Evolutionary conservation across 805 yeast species (phyloP).

Genomic region (Pichia cabralensis): DNA sequence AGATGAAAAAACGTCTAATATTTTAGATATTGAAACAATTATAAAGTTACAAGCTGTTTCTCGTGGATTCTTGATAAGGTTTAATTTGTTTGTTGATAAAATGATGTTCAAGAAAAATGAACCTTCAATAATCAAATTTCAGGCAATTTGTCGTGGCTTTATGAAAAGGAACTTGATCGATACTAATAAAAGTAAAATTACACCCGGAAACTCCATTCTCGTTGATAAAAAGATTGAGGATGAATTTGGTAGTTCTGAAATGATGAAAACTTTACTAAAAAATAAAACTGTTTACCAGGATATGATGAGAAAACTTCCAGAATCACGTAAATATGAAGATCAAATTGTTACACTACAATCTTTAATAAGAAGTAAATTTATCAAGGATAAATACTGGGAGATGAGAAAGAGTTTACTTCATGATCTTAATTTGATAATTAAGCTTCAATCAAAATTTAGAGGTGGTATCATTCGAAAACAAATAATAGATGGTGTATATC

Average conservation of each 20-base stretch:
- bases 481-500: background rate
- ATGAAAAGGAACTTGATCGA: slow-evolving; percentile 7
- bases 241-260: slow-evolving; percentile 15
- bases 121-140: slow-evolving; percentile 38
- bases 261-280: slow-evolving; percentile 32
- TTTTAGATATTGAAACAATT: background rate
- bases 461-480: slow-evolving; percentile 21
- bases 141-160: slow-evolving; percentile 42
- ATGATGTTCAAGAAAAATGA: slow-evolving; percentile 51
- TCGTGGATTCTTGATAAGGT: slow-evolving; percentile 60
- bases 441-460: slow-evolving; percentile 35
- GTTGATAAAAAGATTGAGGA: no score
- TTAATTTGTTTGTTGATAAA: slow-evolving; percentile 49
- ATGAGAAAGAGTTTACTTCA: slow-evolving; percentile 13
- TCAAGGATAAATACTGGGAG: slow-evolving; percentile 13
- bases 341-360: slow-evolving; percentile 27
- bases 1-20: no score
- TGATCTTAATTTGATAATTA: slow-evolving; percentile 18
- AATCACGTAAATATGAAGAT: slow-evolving; percentile 12
- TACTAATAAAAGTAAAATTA: background rate
- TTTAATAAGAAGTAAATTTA: slow-evolving; percentile 24
- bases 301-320: slow-evolving; percentile 10
- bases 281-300: slow-evolving; percentile 17
- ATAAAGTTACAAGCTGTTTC: slow-evolving; percentile 54
- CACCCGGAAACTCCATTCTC: no score